Evolutionary conservation across 2,329 filamentous ascomycete species (phyloP), one percentile per base, ranked within the genome.

Genomic region (Plectosphaerella plurivora): DNA sequence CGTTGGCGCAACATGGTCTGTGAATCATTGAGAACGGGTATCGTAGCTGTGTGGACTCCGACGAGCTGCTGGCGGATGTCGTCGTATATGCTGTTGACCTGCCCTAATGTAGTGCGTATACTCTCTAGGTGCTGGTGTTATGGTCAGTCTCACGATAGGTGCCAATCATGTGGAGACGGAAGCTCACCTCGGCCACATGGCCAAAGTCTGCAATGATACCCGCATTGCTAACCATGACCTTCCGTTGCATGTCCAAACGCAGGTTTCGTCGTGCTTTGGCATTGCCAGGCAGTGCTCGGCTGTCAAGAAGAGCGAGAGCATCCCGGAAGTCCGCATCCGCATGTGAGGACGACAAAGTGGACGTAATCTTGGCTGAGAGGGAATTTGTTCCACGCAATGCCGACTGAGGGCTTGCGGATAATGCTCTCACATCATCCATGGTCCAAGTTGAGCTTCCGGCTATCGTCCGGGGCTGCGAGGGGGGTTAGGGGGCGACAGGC

Each of bases 161-260:
- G 22, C 22, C 22, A 12, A 44, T 49, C 11, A 14, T 7, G 7
- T 5, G 18, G 16, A 18, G 11, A 12, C 10, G 39, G 14, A 45
- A 53, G 65, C 78, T 65, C 69, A 93, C 89, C 79, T 95, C 89
- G 28, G 92, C 90, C 58, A 99, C 91, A 51, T 85, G 81, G 36
- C 91, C 90, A 70, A 97, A 97, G 65, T 96, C 91, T 51, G 83
- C 78, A 53, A 97, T 84, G 57, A 97, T 89, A 58, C 90, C 84
- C 48, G 89, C 91, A 82, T 97, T 97, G 70, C 88, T 91, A 58
- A 93, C 84, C 52, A 97, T 92, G 37, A 97, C 89, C 65, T 97
- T 92, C 67, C 88, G 93, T 66, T 97, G 91, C 2, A 96, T 78
- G 65, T 95, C 86, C 1, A 96, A 71, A 15, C 92, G 84, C 15